Evolutionary conservation across 345 rosid species (phyloP).

Genomic region (Cochlearia excelsa): DNA sequence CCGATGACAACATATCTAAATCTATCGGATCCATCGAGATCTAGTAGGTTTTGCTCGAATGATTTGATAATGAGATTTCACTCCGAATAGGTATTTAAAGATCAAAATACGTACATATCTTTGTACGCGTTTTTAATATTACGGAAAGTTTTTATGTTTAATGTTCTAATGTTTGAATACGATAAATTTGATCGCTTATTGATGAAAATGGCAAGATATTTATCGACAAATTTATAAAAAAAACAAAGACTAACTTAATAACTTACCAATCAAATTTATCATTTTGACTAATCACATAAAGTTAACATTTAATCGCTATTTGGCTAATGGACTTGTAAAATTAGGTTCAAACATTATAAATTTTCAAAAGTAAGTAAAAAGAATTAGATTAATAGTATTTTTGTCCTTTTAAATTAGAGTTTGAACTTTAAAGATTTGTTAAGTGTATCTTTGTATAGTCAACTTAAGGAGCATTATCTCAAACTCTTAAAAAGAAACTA

Average conservation of each 20-base stretch:
- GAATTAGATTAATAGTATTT: no score
- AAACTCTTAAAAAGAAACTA: no score
- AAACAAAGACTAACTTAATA: slow-evolving; percentile 3
- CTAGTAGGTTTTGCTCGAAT: not conserved
- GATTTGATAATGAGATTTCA: not conserved
- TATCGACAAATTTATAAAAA: not conserved
- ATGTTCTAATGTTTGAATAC: slow-evolving; percentile 7
- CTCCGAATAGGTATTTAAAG: not conserved
- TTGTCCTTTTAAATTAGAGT: no score
- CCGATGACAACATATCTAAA: not conserved
- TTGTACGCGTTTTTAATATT: not conserved
- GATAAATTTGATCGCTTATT: slow-evolving; percentile 1
- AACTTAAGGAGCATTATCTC: no score
- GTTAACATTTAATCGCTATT: not conserved
- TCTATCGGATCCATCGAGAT: not conserved
- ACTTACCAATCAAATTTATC: slow-evolving; percentile 1
- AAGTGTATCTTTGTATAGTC: no score
- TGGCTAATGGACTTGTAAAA: no score
- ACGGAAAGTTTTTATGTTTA: not conserved
- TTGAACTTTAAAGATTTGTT: no score
- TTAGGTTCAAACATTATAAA: no score
- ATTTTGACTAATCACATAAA: slow-evolving; percentile 1
- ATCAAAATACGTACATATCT: no score
- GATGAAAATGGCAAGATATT: not conserved
- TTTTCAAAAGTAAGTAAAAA: no score